Evolutionary conservation across 768 basidiomycete genomes (phyloP).

Genomic region (Amanita phalloides): DNA sequence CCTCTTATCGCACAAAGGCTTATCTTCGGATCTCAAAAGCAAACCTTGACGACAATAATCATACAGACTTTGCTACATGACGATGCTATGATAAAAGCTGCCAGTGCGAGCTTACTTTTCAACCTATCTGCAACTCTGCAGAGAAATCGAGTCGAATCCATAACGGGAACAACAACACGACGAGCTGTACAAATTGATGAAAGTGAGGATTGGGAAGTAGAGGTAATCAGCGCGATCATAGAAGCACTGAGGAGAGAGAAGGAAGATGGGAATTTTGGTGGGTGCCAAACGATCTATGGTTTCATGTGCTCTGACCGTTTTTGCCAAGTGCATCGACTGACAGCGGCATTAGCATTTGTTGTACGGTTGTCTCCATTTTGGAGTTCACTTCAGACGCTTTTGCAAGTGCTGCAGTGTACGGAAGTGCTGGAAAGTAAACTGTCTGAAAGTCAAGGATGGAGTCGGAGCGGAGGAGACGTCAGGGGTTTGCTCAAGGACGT

Average conservation of each 20-base stretch:
- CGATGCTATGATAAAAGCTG: slow-evolving; percentile 59
- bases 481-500: slow-evolving; percentile 59
- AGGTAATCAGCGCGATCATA: slow-evolving; percentile 73
- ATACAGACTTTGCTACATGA: slow-evolving; percentile 59
- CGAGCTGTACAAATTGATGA: slow-evolving; percentile 29
- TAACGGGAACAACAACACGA: slow-evolving; percentile 16
- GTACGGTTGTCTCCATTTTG: slow-evolving; percentile 67
- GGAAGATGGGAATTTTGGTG: slow-evolving; percentile 72
- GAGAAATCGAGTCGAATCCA: slow-evolving; percentile 35
- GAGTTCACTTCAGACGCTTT: slow-evolving; percentile 38
- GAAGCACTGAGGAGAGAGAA: slow-evolving; percentile 69
- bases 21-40: slow-evolving; percentile 16
- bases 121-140: slow-evolving; percentile 63
- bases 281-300: slow-evolving; percentile 17
- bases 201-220: slow-evolving; percentile 79
- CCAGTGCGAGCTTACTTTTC: slow-evolving; percentile 77
- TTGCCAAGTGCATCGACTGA: slow-evolving; percentile 64
- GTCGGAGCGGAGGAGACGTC: slow-evolving; percentile 44
- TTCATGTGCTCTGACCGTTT: background rate
- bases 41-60: slow-evolving; percentile 39
- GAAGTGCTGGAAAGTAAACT: slow-evolving; percentile 50
- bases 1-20: slow-evolving; percentile 31
- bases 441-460: slow-evolving; percentile 31
- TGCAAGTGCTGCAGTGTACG: slow-evolving; percentile 62
- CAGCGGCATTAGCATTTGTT: slow-evolving; percentile 68